phyloP scores from a whole-genome alignment of 495 filamentous ascomycete genomes.

The Penicillium nucicola region DNA sequence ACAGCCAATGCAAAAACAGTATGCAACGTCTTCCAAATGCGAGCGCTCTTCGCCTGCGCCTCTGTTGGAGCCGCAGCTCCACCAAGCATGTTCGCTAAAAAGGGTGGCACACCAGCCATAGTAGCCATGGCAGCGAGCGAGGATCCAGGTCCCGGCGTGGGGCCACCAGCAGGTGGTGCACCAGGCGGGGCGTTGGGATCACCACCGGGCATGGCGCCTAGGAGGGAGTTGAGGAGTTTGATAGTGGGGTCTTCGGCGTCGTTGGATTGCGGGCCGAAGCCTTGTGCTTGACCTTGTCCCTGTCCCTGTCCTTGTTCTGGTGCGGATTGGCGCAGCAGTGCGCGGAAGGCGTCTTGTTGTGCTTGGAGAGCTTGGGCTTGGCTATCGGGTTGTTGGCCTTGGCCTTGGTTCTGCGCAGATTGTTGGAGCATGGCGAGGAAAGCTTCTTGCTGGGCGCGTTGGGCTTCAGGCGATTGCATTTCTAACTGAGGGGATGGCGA shows the following conservation, averaged over 20 bases:
- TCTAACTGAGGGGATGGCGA: slow-evolving; percentile 17
- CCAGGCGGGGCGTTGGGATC: slow-evolving; percentile 30
- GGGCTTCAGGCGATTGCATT: slow-evolving; percentile 16
- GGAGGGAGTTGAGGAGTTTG: slow-evolving; percentile 58
- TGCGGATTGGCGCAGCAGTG: slow-evolving; percentile 35
- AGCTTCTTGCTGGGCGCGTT: slow-evolving; percentile 43
- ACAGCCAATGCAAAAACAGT: slow-evolving; percentile 67
- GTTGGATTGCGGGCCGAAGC: slow-evolving; percentile 20
- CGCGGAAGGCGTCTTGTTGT: slow-evolving; percentile 44
- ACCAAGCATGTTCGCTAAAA: slow-evolving; percentile 39
- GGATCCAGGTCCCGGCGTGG: slow-evolving; percentile 10
- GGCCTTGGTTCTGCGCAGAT: slow-evolving; percentile 27
- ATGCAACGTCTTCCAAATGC: slow-evolving; percentile 76
- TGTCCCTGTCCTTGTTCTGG: slow-evolving; percentile 28
- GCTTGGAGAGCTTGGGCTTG: slow-evolving; percentile 26
- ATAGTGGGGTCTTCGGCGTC: slow-evolving; percentile 58
- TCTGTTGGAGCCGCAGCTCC: slow-evolving; percentile 30
- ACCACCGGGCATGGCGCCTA: slow-evolving; percentile 42
- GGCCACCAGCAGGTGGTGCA: slow-evolving; percentile 22
- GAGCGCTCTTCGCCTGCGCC: slow-evolving; percentile 42
- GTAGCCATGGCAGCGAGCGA: slow-evolving; percentile 32
- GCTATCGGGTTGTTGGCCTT: slow-evolving; percentile 29
- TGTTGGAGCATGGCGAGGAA: slow-evolving; percentile 43
- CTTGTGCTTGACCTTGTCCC: slow-evolving; percentile 22
- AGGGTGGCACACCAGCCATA: slow-evolving; percentile 43